Evolutionary conservation across 1,284 basidiomycete genomes (phyloP).

Genomic region (Sporisorium exsertum): DNA sequence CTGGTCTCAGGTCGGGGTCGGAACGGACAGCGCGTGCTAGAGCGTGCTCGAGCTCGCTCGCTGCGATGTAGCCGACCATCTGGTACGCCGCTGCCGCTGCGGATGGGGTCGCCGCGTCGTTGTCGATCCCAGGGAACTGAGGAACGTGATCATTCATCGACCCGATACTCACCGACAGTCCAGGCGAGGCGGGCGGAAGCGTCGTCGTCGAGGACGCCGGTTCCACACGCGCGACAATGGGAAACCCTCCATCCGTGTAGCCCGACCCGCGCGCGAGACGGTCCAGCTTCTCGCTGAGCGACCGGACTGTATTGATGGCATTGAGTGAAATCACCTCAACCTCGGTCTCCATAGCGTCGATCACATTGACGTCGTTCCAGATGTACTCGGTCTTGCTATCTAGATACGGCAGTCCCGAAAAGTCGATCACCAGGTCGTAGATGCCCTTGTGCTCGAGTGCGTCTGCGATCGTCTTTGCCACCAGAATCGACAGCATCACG

Average conservation of each 20-base stretch:
- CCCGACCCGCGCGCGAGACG: conserved; percentile 50
- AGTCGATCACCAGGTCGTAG: conserved; percentile 94
- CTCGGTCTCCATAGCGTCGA: conserved; percentile 59
- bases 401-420: conserved; percentile 77
- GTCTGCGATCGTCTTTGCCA: conserved; percentile 87
- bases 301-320: conserved; percentile 74
- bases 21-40: conserved; percentile 23
- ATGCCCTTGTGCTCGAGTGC: conserved; percentile 92
- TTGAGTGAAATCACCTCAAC: conserved; percentile 72
- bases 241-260: conserved; percentile 85
- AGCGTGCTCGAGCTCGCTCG: conserved; percentile 92
- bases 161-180: conserved; percentile 23
- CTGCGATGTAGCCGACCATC: conserved; percentile 91
- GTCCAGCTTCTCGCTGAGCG: conserved; percentile 75
- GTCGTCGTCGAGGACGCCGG: background rate
- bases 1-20: conserved; percentile 15
- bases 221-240: conserved; percentile 74
- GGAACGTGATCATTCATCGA: conserved; percentile 24
- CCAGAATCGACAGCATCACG: conserved; percentile 85
- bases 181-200: conserved; percentile 13
- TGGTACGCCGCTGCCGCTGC: conserved; percentile 69
- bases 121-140: conserved; percentile 68
- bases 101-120: background rate
- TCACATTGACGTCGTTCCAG: conserved; percentile 73
- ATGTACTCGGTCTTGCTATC: conserved; percentile 88